Base-by-base conservation (phyloP, 2,329 filamentous ascomycete genomes). In the Xylariaceae sp. region DNA sequence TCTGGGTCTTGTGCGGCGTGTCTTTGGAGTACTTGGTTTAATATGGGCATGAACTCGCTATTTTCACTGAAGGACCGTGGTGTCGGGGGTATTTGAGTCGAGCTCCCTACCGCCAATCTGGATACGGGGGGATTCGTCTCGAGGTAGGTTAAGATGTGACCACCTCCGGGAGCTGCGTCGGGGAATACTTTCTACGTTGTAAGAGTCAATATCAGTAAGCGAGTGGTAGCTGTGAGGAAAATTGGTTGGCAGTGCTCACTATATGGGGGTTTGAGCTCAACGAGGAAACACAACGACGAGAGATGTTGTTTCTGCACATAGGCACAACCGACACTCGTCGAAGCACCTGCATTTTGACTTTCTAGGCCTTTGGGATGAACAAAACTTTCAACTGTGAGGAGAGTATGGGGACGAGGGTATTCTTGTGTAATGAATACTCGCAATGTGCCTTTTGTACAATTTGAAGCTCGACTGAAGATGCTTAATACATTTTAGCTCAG, bases 21-120 rank as follows among this genome's bases (percentile, higher is more conserved):
- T 43, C 75, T 66, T 2, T 65, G 61, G 17, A 85, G 68, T 1
- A 83, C 78, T 14, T 77, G 67, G 56, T 80, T 72, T 19, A 85
- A 70, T 40, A 85, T 76, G 8, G 66, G 58, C n/a, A 81, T 59
- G 60, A 86, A 86, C 19, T 67, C 64, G 8, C 66, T 72, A 59
- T 86, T 86, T 57, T 79, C 75, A 19, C 62, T 67, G 57, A 86
- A 83, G 19, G 78, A 75, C 32, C 69, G 65, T 3, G 83, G 79
- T 0, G 79, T 83, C 1, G 82, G 82, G 2, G 81, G 81, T n/a
- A 83, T 50, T 14, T 66, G 56, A 5, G 75, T 77, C 0, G 80
- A 77, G 2, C 72, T 78, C 39, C 83, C 83, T 48, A 86, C 77
- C 12, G 80, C 73, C 17, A 85, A 66, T 22, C 63, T 61, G 5